These are phyloP conservation scores for Liquidambar formosana DNA, from an alignment of 164 flowering plant species.

Conservation along the genomic window DNA sequence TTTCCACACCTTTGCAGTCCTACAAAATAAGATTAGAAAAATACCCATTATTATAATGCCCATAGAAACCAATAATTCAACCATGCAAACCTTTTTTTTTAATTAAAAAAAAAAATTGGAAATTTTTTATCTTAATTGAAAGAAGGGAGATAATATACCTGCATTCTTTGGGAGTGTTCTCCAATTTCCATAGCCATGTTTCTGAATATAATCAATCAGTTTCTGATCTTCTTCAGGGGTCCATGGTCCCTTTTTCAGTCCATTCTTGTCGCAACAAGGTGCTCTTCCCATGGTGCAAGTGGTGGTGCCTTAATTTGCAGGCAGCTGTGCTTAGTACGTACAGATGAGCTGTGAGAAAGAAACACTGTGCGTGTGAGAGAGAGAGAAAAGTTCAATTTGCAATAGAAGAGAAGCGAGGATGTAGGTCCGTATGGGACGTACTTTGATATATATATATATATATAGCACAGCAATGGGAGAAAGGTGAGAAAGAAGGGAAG, in stretches of 20 bases:
- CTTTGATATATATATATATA: slow-evolving; percentile 9
- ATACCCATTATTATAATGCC: no score
- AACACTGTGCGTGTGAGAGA: no score
- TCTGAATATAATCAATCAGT: slow-evolving; percentile 72
- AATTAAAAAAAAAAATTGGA: not conserved
- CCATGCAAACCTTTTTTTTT: no score
- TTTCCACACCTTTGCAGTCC: slow-evolving; percentile 85
- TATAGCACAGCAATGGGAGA: slow-evolving; percentile 12
- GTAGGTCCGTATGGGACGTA: slow-evolving; percentile 22
- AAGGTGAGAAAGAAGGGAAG: slow-evolving; percentile 20
- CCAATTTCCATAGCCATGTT: slow-evolving; percentile 90
- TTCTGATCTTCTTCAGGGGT: slow-evolving; percentile 89
- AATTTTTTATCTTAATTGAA: not conserved
- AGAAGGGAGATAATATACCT: slow-evolving; percentile 35
- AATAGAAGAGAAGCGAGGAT: not conserved
- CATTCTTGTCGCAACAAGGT: slow-evolving; percentile 90
- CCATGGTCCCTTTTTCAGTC: slow-evolving; percentile 95
- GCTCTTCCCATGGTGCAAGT: slow-evolving; percentile 78
- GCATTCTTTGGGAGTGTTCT: slow-evolving; percentile 90
- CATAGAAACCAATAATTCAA: no score
- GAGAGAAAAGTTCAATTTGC: not conserved
- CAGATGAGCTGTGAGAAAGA: no score
- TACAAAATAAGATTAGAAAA: slow-evolving; percentile 14
- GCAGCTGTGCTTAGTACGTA: no score
- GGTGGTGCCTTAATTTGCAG: no score